Percentiles rank a stretch among this genome's conserved stretches.
Evolutionary conservation across 352 stramenopile genomes (phyloP).

Genomic region (Phytophthora boehmeriae): DNA sequence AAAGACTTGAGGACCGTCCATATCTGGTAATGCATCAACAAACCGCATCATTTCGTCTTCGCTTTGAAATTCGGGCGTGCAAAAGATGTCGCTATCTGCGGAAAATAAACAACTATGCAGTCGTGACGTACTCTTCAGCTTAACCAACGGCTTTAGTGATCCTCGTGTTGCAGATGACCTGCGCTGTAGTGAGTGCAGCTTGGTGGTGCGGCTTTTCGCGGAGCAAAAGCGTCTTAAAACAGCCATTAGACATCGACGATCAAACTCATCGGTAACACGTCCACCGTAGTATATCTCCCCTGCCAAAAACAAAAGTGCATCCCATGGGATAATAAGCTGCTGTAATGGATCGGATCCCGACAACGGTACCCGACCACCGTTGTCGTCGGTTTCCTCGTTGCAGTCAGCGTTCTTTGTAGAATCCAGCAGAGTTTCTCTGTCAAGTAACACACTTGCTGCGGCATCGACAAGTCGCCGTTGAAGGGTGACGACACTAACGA

Average conservation of each 20-base stretch:
- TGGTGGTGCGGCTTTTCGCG: conserved; percentile 7
- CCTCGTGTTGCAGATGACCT: conserved; percentile 4
- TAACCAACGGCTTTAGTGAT: neutral
- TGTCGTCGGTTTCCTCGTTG: neutral
- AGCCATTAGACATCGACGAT: conserved; percentile 69
- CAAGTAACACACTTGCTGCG: conserved; percentile 4
- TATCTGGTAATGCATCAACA: conserved; percentile 48
- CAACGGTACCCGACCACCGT: neutral
- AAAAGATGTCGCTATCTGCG: conserved; percentile 42
- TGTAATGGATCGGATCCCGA: neutral
- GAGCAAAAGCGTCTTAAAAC: conserved; percentile 77
- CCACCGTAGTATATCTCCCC: conserved; percentile 86
- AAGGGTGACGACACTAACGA: conserved; percentile 69
- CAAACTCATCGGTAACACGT: conserved; percentile 83
- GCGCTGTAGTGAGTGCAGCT: neutral
- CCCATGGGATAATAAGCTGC: conserved; percentile 55
- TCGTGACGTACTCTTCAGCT: conserved; percentile 10
- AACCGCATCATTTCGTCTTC: conserved; percentile 50
- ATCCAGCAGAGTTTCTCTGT: neutral
- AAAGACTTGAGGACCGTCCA: conserved; percentile 76
- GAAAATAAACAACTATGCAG: conserved; percentile 17
- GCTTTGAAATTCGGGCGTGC: conserved; percentile 43
- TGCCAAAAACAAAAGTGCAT: conserved; percentile 78
- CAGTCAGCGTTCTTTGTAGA: conserved; percentile 1
- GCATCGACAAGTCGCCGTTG: conserved; percentile 54